Base-by-base conservation (phyloP, 2,329 filamentous ascomycete genomes). In the Gaeumannomyces sp. region DNA sequence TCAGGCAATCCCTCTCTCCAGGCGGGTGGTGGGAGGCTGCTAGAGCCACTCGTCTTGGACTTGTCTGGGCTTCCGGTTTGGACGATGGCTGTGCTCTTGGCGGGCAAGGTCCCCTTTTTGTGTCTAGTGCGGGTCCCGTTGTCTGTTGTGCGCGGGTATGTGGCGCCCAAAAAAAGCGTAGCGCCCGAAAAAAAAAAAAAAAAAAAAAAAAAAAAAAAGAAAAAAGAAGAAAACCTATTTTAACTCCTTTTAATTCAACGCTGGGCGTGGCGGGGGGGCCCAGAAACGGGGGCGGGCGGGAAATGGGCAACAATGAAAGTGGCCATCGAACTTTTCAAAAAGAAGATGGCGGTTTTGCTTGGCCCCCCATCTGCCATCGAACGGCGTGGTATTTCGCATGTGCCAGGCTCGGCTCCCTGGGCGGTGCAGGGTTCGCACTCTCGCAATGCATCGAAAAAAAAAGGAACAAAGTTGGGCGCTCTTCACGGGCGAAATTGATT, bases 1-100 rank as follows among this genome's bases (percentile, higher is more conserved):
- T 19, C 59, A 60, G 59, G 59, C 59, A 60, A 60, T 38, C 29
- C 59, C 33, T 45, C 59, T 38, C 38, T 61, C 59, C 59, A n/a
- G n/a, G 14, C 59, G 59, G n/a, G 22, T 1, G 45, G 45, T 53
- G 45, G 45, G 45, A 53, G 10, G 3, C 16, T n/a, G 8, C n/a
- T 53, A 45, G 38, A 45, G 22, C 45, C 45, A 53, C 22, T 53
- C 45, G 45, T 53, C 45, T 53, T 53, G 45, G 45, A 11, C 45
- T 10, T 11, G 45, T 53, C 45, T 53, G 45, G 45, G 45, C 19
- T 10, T 53, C 45, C 22, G 7, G 45, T 25, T 22, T n/a, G 45
- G 45, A 53, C 45, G 57, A 28, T 29, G 57, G 57, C 57, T 29
- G 57, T 59, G 57, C 57, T 28, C 57, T 59, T 53, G 45, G 45